Base-by-base conservation (phyloP, 192 early-diverging fungal species). In the Gonapodya sp. region DNA sequence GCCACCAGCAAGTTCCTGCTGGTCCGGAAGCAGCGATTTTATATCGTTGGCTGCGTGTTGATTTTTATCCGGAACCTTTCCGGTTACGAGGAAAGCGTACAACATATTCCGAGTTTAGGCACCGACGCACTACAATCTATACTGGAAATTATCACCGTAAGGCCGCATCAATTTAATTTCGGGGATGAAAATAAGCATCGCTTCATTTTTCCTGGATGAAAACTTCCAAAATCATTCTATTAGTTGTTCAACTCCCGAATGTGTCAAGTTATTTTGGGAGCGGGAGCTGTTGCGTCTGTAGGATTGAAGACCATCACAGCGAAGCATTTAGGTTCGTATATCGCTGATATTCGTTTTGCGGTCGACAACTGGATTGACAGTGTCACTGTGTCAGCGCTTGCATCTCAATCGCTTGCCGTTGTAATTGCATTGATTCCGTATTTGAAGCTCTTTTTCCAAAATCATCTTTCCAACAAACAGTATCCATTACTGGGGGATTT, bases 251-350 rank as follows among this genome's bases (percentile, higher is more conserved):
- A 99, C 84, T 97, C 96, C 1, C 84, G 95, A 79, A 92, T 93
- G 2, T 98, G 97, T 85, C 96, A 98, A 86, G 95, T 98, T 0
- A 98, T 99, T 84, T 89, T 99, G 18, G 98, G 97, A 1, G 97
- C 96, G 1, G 98, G 98, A 0, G 98, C 98, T 0, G 95, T 96
- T 90, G 89, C 91, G 34, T 97, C 96, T n/a, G 97, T 96, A 8
- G 98, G 98, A 31, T 85, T 99, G 31, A 96, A 97, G 80, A 96
- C 95, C 84, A 99, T 99, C 35, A 94, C 96, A 0, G 98, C 98
- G 8, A 96, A 96, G 79, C 98, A 99, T 85, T 86, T 99, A 78
- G 91, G 93, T 94, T 87, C 74, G 83, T 36, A 30, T 31, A 2
- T 73, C 18, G 24, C 34, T 35, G 73, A 72, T 73, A n/a, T n/a